A percentile compares a stretch with the other conserved stretches of the same genome.
These are phyloP conservation scores for Isatis tinctoria DNA, from an alignment of 345 rosid species.

Conservation along the genomic window DNA sequence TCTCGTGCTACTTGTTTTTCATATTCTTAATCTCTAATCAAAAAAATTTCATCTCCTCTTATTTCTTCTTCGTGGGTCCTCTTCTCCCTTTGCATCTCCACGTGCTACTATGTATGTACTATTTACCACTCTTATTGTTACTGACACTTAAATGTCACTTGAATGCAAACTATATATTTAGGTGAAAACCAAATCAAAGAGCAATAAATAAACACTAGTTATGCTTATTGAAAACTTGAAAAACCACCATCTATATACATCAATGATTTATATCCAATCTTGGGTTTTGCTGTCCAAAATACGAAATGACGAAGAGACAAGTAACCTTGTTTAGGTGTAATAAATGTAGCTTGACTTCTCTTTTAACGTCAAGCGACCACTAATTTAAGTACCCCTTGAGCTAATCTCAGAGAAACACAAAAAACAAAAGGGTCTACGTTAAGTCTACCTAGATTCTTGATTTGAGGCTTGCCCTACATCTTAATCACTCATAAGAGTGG, in stretches of 20 bases:
- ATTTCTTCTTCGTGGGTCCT: neutral
- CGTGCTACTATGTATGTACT: conserved; percentile 24
- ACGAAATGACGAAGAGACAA: neutral
- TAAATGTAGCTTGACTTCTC: conserved; percentile 23
- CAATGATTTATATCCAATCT: conserved; percentile 9
- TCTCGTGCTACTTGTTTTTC: neutral
- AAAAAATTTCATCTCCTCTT: conserved; percentile 1
- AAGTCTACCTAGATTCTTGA: conserved; percentile 30
- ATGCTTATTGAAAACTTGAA: neutral
- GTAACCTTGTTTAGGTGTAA: neutral
- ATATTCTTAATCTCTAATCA: neutral
- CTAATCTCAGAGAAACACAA: conserved; percentile 12
- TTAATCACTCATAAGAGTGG: neutral
- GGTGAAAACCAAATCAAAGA: conserved; percentile 24
- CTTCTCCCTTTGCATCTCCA: conserved; percentile 25
- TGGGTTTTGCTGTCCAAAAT: conserved; percentile 1
- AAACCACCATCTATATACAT: neutral
- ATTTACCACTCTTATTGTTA: conserved; percentile 23
- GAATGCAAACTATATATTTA: conserved; percentile 20
- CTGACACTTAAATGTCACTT: conserved; percentile 24
- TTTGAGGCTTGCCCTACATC: neutral
- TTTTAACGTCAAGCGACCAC: conserved; percentile 15
- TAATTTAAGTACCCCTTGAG: no score
- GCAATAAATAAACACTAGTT: neutral
- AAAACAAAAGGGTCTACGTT: conserved; percentile 17